These are phyloP conservation scores for Microascus cirrosus DNA, from an alignment of 2,329 filamentous ascomycete species.

Conservation along the genomic window DNA sequence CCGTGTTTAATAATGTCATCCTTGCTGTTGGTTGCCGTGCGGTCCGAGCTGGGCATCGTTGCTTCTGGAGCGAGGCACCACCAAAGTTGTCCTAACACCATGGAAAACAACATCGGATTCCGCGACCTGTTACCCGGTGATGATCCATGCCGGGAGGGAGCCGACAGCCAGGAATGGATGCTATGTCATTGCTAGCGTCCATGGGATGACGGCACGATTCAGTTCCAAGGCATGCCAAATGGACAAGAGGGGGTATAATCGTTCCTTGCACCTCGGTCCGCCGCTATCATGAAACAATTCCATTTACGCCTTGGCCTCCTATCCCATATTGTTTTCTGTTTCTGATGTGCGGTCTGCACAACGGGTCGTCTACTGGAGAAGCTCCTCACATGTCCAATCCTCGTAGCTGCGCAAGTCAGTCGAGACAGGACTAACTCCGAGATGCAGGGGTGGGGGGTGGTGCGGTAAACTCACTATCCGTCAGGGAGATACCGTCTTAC, in stretches of 20 bases:
- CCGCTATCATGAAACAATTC: neutral
- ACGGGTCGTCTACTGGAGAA: constrained; percentile 47
- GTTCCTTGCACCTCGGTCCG: neutral
- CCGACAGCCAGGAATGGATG: too few species aligned
- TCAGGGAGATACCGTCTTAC: constrained; percentile 93
- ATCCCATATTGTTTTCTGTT: neutral
- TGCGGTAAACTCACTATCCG: constrained; percentile 61
- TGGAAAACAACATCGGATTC: too few species aligned
- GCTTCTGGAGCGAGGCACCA: neutral
- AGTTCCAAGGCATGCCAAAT: neutral
- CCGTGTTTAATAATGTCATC: neutral
- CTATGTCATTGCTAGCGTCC: neutral
- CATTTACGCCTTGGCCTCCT: neutral
- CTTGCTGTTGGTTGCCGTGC: neutral
- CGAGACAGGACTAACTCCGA: neutral
- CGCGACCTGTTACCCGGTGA: too few species aligned
- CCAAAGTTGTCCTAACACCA: neutral
- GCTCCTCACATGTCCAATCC: constrained; percentile 97
- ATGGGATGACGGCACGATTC: neutral
- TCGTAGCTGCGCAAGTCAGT: constrained; percentile 60
- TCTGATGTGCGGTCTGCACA: neutral
- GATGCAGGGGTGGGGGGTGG: neutral
- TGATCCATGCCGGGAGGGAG: too few species aligned
- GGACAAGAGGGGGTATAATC: neutral
- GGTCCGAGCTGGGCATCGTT: neutral